Evolutionary conservation across 2,329 filamentous ascomycete species (phyloP).

Genomic region (Claviceps digitariae): DNA sequence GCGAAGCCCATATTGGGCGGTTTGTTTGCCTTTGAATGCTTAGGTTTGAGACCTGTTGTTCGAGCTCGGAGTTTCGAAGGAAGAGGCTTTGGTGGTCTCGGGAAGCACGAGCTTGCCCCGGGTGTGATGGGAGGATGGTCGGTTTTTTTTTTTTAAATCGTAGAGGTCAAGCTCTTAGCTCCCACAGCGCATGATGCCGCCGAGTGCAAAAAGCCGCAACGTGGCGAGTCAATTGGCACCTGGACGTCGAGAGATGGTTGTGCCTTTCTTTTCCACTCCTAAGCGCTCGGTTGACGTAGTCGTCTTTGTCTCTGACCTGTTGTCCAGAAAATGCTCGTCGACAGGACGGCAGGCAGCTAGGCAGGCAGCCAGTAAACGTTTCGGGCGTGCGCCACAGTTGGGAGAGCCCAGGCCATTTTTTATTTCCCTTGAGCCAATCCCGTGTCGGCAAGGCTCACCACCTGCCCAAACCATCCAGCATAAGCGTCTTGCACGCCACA

Average conservation of each 20-base stretch:
- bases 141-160: background rate
- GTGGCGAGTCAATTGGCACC: constrained; percentile 5
- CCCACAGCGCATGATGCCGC: constrained; percentile 20
- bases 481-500: background rate
- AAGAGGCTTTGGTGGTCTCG: constrained; percentile 13
- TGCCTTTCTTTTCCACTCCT: background rate
- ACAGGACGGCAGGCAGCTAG: background rate
- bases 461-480: background rate
- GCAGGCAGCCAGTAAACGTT: background rate
- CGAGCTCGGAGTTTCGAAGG: constrained; percentile 12
- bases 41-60: background rate
- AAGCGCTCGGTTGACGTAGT: constrained; percentile 7
- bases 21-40: background rate
- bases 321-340: background rate
- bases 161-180: constrained; percentile 6
- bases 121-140: background rate
- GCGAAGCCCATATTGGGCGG: constrained; percentile 52
- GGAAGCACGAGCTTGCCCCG: background rate
- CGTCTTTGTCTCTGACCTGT: background rate
- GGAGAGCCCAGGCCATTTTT: constrained; percentile 4
- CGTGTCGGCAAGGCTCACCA: constrained; percentile 1
- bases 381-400: background rate
- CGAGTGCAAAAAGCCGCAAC: constrained; percentile 13
- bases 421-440: constrained; percentile 9
- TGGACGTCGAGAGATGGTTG: background rate